Conservation (phyloP, 805 yeast genomes). For the Saturnispora sekii region DNA sequence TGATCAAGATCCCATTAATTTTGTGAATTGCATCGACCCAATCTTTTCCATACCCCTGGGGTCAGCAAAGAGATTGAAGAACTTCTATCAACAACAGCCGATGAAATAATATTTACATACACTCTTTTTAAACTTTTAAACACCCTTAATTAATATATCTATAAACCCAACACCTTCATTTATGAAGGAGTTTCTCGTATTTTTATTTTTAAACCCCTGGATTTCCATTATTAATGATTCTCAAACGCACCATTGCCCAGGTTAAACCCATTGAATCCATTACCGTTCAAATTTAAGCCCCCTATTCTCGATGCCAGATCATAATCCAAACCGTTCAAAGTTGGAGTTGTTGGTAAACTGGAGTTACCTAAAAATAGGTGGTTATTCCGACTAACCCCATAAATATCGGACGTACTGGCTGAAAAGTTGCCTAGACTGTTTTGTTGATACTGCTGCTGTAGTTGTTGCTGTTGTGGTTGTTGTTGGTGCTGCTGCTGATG, state of each 20-base stretch:
- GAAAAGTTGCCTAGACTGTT: background rate
- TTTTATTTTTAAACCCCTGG: too few species aligned
- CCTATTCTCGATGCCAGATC: slow-evolving; percentile 15
- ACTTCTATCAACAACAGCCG: background rate
- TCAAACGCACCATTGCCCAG: slow-evolving; percentile 1
- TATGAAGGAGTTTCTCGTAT: too few species aligned
- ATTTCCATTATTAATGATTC: background rate
- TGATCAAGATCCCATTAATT: slow-evolving; percentile 14
- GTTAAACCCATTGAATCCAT: slow-evolving; percentile 3
- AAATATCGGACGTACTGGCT: too few species aligned
- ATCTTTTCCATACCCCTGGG: slow-evolving; percentile 47
- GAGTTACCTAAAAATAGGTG: background rate
- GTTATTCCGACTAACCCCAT: too few species aligned
- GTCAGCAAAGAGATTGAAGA: slow-evolving; percentile 16
- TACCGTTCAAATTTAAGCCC: slow-evolving; percentile 13
- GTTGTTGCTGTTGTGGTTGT: background rate
- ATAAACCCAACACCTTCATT: too few species aligned
- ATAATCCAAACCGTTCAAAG: slow-evolving; percentile 6
- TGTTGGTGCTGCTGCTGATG: slow-evolving; percentile 1
- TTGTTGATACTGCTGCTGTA: background rate
- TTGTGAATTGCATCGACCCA: slow-evolving; percentile 38
- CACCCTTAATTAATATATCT: too few species aligned
- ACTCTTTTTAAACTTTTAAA: background rate
- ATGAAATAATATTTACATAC: background rate
- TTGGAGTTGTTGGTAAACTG: slow-evolving; percentile 4